Evolutionary conservation across 192 early-diverging fungal species (phyloP).

Genomic region (Coemansia sp.): DNA sequence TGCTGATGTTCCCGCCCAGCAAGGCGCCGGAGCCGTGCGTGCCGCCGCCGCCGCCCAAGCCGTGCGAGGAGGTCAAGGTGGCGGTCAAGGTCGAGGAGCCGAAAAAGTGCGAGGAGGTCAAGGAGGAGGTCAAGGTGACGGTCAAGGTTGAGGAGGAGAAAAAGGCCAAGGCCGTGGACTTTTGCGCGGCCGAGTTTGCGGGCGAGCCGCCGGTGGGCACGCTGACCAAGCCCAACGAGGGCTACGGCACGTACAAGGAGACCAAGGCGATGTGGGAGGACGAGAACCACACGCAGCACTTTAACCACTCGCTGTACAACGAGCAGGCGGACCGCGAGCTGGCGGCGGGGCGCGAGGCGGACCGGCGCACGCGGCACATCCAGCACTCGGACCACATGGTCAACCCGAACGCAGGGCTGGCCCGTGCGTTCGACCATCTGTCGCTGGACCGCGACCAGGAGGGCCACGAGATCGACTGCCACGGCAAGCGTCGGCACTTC

Average conservation of each 20-base stretch:
- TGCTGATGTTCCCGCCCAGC: slow-evolving; percentile 49
- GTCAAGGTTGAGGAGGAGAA: slow-evolving; percentile 46
- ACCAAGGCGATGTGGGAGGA: slow-evolving; percentile 54
- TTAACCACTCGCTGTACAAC: slow-evolving; percentile 55
- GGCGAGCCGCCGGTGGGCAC: slow-evolving; percentile 47
- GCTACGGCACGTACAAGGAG: slow-evolving; percentile 55
- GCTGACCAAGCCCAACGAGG: slow-evolving; percentile 51
- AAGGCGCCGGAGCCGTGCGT: slow-evolving; percentile 39
- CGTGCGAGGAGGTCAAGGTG: slow-evolving; percentile 40
- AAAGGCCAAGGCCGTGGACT: slow-evolving; percentile 41
- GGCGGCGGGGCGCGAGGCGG: slow-evolving; percentile 27
- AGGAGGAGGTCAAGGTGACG: slow-evolving; percentile 41
- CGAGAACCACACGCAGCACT: slow-evolving; percentile 54
- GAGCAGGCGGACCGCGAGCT: slow-evolving; percentile 53
- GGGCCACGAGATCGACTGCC: slow-evolving; percentile 51
- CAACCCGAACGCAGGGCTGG: slow-evolving; percentile 46
- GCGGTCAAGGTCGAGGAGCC: slow-evolving; percentile 43
- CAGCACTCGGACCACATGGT: slow-evolving; percentile 54
- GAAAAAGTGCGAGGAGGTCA: slow-evolving; percentile 11
- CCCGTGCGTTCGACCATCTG: slow-evolving; percentile 52
- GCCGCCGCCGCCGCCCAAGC: slow-evolving; percentile 14
- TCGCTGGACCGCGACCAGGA: slow-evolving; percentile 51
- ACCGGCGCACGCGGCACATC: slow-evolving; percentile 49
- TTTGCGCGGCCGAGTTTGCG: slow-evolving; percentile 39
- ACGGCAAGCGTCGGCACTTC: slow-evolving; percentile 49